phyloP scores from a whole-genome alignment of 352 stramenopile genomes.

The Pythium sp. region DNA sequence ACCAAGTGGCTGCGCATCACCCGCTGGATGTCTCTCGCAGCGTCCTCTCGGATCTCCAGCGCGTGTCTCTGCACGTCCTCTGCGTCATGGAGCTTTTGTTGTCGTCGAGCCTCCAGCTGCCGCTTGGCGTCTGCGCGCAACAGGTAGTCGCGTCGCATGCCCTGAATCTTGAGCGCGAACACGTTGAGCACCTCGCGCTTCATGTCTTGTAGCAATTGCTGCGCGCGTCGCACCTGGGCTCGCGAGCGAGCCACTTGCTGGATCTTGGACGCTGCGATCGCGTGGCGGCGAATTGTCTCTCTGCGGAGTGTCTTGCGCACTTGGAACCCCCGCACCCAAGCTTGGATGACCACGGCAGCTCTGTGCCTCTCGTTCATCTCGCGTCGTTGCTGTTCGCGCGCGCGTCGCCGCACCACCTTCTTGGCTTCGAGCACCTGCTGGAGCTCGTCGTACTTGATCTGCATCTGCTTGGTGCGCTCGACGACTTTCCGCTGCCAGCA shows the following conservation, averaged over 20 bases:
- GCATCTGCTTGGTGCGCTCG: conserved; percentile 54
- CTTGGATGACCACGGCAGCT: conserved; percentile 30
- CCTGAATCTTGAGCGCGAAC: conserved; percentile 48
- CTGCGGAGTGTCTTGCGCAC: conserved; percentile 19
- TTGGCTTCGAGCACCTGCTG: conserved; percentile 49
- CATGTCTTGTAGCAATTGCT: conserved; percentile 32
- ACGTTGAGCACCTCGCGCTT: conserved; percentile 30
- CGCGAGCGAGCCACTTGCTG: conserved; percentile 42
- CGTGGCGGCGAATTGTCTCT: conserved; percentile 26
- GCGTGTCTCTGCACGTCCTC: conserved; percentile 20
- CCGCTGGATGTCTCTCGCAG: conserved; percentile 48
- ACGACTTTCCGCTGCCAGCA: conserved; percentile 53
- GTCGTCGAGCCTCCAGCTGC: conserved; percentile 26
- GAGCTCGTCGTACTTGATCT: conserved; percentile 58
- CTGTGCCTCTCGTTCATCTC: conserved; percentile 31
- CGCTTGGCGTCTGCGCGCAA: conserved; percentile 28
- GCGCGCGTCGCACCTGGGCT: conserved; percentile 36
- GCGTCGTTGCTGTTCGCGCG: conserved; percentile 34
- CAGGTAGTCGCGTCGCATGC: conserved; percentile 27
- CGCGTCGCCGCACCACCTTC: conserved; percentile 30
- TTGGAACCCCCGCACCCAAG: conserved; percentile 31
- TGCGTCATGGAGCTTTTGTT: conserved; percentile 22
- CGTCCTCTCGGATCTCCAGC: conserved; percentile 20
- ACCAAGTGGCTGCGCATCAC: conserved; percentile 31
- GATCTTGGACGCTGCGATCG: conserved; percentile 39